These are phyloP conservation scores for Verticillium longisporum DNA, from an alignment of 2,329 filamentous ascomycete genomes.

Conservation along the genomic window DNA sequence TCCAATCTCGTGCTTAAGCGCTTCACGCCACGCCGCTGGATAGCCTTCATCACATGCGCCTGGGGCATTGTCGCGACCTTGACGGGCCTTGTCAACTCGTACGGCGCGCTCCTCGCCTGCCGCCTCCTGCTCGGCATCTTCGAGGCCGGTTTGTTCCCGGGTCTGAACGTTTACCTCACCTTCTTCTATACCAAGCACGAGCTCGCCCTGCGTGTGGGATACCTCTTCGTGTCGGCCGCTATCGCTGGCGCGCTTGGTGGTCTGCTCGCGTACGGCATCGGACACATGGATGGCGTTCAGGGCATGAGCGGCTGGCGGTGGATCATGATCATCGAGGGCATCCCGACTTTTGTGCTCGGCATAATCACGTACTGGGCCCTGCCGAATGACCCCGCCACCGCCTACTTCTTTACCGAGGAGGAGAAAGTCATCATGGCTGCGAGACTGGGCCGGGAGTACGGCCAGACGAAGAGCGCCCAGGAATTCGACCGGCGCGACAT, in stretches of 20 bases:
- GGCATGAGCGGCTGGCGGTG: slow-evolving; percentile 66
- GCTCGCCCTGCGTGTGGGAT: slow-evolving; percentile 65
- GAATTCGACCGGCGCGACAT: slow-evolving; percentile 54
- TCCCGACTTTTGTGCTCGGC: slow-evolving; percentile 43
- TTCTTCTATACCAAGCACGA: slow-evolving; percentile 72
- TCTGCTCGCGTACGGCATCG: slow-evolving; percentile 66
- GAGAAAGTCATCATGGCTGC: slow-evolving; percentile 25
- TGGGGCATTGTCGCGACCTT: slow-evolving; percentile 67
- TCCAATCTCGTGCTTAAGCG: slow-evolving; percentile 59
- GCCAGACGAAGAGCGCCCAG: slow-evolving; percentile 37
- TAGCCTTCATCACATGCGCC: slow-evolving; percentile 55
- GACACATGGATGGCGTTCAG: slow-evolving; percentile 60
- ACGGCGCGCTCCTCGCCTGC: slow-evolving; percentile 58
- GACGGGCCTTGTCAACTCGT: slow-evolving; percentile 61
- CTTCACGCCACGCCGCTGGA: slow-evolving; percentile 54
- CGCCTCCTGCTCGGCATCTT: slow-evolving; percentile 62
- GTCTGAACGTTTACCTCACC: slow-evolving; percentile 62
- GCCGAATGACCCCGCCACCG: slow-evolving; percentile 40
- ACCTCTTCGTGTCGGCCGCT: slow-evolving; percentile 65
- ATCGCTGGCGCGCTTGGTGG: slow-evolving; percentile 67
- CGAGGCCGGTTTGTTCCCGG: slow-evolving; percentile 65
- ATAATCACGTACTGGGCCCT: slow-evolving; percentile 44
- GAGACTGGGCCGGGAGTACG: slow-evolving; percentile 31
- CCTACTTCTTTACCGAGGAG: slow-evolving; percentile 15
- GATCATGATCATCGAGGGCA: slow-evolving; percentile 55